Evolutionary conservation across 805 yeast genomes (phyloP), one percentile per base, ranked within the genome.

Genomic region (Candida dendrica): DNA sequence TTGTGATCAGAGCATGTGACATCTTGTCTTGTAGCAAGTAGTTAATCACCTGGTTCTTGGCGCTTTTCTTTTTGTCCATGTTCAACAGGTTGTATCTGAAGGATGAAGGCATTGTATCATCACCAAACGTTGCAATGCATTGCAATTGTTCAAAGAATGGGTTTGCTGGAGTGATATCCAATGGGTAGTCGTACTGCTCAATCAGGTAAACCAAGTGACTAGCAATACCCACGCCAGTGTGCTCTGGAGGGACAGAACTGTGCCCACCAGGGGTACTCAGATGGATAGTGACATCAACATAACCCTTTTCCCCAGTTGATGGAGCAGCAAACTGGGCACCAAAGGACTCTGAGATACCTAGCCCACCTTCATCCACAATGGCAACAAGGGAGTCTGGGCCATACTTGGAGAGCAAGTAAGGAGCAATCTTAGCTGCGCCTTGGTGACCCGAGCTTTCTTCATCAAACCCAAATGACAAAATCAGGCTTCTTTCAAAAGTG

Each of bases 171-270:
- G 75, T 61, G 33, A 85, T 62, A n/a, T 62, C 48, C 1, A 81
- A 68, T 19, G 47, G 47, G 38, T 56, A 63, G 11, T 79, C 80
- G 43, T 75, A 70, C 15, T 61, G 60, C 58, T 87, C 95, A 38
- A 85, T 67, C 20, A 58, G 49, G 8, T 65, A 56, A n/a, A 81
- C 66, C 40, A 85, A 64, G 45, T 80, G 77, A 2, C 87, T 68
- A 40, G 80, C 65, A 29, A 86, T 72, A 16, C 93, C 95, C 61
- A 87, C 84, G 3, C 83, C 72, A 5, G 93, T 84, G 55, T 86
- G 93, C 38, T 76, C 81, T 2, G 90, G 91, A 9, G 95, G 93
- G 14, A 72, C 58, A 7, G 90, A 81, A 1, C 91, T 78, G 55
- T 84, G 95, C 8, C 95, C 95, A 32, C 95, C 95, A 10, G 77